Evolutionary conservation across 257 asterid genomes (phyloP).

Genomic region (Solanum acaule): DNA sequence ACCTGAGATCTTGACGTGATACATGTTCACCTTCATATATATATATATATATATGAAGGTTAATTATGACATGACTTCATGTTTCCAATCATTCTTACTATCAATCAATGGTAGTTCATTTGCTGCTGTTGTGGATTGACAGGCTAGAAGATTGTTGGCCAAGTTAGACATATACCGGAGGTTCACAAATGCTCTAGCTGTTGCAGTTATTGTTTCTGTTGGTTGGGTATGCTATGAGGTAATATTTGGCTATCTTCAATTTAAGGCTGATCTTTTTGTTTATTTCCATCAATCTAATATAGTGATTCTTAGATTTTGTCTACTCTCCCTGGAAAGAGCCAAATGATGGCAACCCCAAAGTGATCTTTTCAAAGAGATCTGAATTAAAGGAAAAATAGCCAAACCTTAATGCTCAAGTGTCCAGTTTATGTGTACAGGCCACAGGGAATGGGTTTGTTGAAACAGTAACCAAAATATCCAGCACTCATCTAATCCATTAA

Average conservation of each 20-base stretch:
- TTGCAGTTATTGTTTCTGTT: conserved; percentile 80
- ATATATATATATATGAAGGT: too few relatives aligned
- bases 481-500: background rate
- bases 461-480: background rate
- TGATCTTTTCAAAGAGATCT: background rate
- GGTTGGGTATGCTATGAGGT: conserved; percentile 99
- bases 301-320: background rate
- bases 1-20: background rate
- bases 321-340: background rate
- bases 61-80: background rate
- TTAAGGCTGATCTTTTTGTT: background rate
- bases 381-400: background rate
- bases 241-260: conserved; percentile 6
- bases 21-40: background rate
- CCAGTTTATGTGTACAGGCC: background rate
- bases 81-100: background rate
- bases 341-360: background rate
- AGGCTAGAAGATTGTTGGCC: conserved; percentile 81
- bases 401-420: background rate
- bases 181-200: conserved; percentile 85
- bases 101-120: background rate
- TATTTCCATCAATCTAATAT: background rate
- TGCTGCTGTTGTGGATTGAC: conserved; percentile 7
- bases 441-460: background rate
- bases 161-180: conserved; percentile 79